A percentile compares a stretch with the other conserved stretches of the same genome.
Conservation (phyloP, 371 early-diverging fungal species). For the Coemansia sp. region DNA sequence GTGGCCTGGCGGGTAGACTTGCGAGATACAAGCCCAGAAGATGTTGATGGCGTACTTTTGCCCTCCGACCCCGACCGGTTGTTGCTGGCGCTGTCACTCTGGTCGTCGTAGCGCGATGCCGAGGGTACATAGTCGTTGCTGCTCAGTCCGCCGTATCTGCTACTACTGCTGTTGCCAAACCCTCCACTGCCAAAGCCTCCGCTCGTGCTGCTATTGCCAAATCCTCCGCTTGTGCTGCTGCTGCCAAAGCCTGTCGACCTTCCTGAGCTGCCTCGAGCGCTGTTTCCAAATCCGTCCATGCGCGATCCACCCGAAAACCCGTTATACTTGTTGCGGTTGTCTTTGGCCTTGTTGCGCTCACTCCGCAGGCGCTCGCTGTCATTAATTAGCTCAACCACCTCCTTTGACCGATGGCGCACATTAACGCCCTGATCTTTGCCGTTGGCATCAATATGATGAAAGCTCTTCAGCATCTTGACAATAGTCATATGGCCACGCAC, state of each 20-base stretch:
- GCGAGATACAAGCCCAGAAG: slow-evolving; percentile 21
- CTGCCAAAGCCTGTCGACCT: slow-evolving; percentile 36
- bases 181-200: slow-evolving; percentile 16
- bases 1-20: slow-evolving; percentile 24
- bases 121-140: slow-evolving; percentile 23
- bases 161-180: slow-evolving; percentile 53
- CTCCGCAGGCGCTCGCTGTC: slow-evolving; percentile 71
- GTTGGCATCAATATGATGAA: slow-evolving; percentile 83
- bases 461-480: slow-evolving; percentile 79
- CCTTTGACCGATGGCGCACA: slow-evolving; percentile 87
- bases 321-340: slow-evolving; percentile 82
- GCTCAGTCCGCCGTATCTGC: slow-evolving; percentile 68
- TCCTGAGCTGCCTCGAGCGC: slow-evolving; percentile 49
- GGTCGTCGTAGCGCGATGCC: slow-evolving; percentile 27
- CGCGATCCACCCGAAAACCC: slow-evolving; percentile 39
- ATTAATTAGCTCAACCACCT: slow-evolving; percentile 77
- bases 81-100: slow-evolving; percentile 26
- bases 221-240: slow-evolving; percentile 49
- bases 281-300: slow-evolving; percentile 58
- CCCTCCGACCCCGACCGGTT: slow-evolving; percentile 16
- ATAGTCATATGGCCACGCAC: slow-evolving; percentile 80
- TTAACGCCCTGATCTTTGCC: slow-evolving; percentile 97
- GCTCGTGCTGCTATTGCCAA: slow-evolving; percentile 51
- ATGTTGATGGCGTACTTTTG: slow-evolving; percentile 19
- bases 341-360: slow-evolving; percentile 86